A percentile compares a stretch with the other conserved stretches of the same genome.
phyloP scores from a whole-genome alignment of 768 basidiomycete genomes.

The Artomyces pyxidatus region DNA sequence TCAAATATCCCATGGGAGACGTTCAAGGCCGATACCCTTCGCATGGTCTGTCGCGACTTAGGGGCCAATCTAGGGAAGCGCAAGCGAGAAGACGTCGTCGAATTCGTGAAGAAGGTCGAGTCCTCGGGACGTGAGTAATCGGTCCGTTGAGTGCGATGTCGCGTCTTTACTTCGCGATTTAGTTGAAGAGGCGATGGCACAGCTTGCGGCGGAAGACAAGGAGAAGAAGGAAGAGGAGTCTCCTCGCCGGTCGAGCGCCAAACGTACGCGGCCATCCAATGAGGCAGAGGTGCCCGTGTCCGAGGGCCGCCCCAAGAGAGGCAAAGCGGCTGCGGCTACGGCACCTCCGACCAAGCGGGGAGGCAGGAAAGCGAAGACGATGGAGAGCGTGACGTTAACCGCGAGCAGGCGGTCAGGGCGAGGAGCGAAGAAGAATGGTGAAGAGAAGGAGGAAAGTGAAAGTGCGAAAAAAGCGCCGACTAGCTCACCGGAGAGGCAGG shows the following conservation, averaged over 20 bases:
- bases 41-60: conserved; percentile 18
- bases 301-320: neutral
- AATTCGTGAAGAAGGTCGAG: conserved; percentile 17
- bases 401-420: conserved; percentile 4
- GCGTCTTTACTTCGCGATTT: neutral
- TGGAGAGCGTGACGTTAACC: conserved; percentile 1
- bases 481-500: neutral
- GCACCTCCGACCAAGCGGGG: conserved; percentile 9
- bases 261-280: conserved; percentile 8
- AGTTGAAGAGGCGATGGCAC: conserved; percentile 15
- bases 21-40: conserved; percentile 19
- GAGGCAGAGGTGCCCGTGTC: neutral
- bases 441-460: conserved; percentile 12
- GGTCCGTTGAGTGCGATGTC: neutral
- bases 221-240: conserved; percentile 1
- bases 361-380: conserved; percentile 10
- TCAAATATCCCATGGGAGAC: conserved; percentile 20
- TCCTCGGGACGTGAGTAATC: conserved; percentile 17
- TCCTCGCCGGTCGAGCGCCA: conserved; percentile 8
- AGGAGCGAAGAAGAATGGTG: conserved; percentile 2
- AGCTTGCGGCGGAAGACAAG: conserved; percentile 13
- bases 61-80: conserved; percentile 14
- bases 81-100: conserved; percentile 18
- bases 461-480: neutral
- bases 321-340: neutral